Base-by-base conservation (phyloP, 768 basidiomycete genomes). In the Russula griseocarnosa region DNA sequence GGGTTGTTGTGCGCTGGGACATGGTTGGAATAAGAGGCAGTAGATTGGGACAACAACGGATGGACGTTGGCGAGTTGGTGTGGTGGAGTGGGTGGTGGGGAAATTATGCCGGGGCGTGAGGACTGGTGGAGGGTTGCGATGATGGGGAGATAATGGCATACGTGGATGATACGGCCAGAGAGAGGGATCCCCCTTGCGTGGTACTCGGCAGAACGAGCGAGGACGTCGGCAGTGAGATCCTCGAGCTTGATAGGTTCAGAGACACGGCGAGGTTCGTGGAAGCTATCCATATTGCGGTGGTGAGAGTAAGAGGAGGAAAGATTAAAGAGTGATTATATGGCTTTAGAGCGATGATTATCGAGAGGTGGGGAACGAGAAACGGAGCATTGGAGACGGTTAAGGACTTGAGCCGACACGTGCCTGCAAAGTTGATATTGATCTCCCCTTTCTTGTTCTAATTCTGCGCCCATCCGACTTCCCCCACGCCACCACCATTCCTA, bases 131-230 rank as follows among this genome's bases (percentile, higher is more conserved):
- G 81, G 38, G 88, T 83, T 30, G 87, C 84, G 53, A 81, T 78
- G 71, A 94, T 80, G 66, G 93, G 93, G 60, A 95, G 86, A 72
- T 94, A 91, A 75, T 94, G 93, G 76, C 86, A 89, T 67, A 97
- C 87, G 70, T 96, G 95, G 70, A 98, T 83, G 73, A 97, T 90
- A 49, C 95, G 84, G 2, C 94, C 95, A 5, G 88, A 88, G 49
- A 97, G 83, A 1, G 83, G 79, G 60, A 89, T 83, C 49, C 86
- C 88, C 62, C 87, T 83, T 2, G 82, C 81, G 59, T 76, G 78
- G 74, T 90, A 89, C 60, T 88, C 81, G 0, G 81, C 81, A 75
- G 96, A 90, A 72, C 95, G 86, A 10, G 79, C 75, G 40, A 73
- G 75, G 60, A 97, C 87, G 68, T 89, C 85, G 5, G 81, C 81